These are phyloP conservation scores for Luffa aegyptiaca DNA, from an alignment of 306 rosid genomes.

Conservation along the genomic window DNA sequence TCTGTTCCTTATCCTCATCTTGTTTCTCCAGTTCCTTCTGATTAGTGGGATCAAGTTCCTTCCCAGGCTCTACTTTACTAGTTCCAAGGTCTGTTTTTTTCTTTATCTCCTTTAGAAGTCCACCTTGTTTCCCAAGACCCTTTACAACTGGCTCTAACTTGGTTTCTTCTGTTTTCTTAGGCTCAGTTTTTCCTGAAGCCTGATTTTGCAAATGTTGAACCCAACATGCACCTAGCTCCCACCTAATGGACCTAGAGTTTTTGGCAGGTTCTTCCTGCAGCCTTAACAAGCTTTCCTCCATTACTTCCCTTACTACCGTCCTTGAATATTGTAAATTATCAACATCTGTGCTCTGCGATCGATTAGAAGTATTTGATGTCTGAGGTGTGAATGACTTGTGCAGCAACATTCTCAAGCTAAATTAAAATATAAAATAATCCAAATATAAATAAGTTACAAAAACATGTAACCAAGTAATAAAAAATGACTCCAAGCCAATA, in stretches of 20 bases:
- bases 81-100: slow-evolving; percentile 58
- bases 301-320: slow-evolving; percentile 54
- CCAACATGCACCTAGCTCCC: slow-evolving; percentile 99
- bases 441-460: slow-evolving; percentile 17
- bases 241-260: slow-evolving; percentile 60
- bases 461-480: neutral
- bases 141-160: slow-evolving; percentile 77
- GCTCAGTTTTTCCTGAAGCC: slow-evolving; percentile 65
- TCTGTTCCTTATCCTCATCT: slow-evolving; percentile 55
- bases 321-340: slow-evolving; percentile 40
- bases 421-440: slow-evolving; percentile 12
- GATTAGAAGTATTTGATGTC: slow-evolving; percentile 34
- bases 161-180: slow-evolving; percentile 59
- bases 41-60: slow-evolving; percentile 41
- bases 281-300: slow-evolving; percentile 62
- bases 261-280: slow-evolving; percentile 57
- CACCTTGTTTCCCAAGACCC: slow-evolving; percentile 99
- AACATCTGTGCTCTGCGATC: slow-evolving; percentile 36
- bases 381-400: slow-evolving; percentile 59
- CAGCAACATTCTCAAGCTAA: slow-evolving; percentile 81
- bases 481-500: neutral
- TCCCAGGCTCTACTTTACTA: slow-evolving; percentile 52
- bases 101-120: slow-evolving; percentile 80
- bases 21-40: slow-evolving; percentile 52
- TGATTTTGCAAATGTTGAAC: slow-evolving; percentile 89